phyloP scores from a whole-genome alignment of 257 asterid species.

The Fraxinus cuspidata region DNA sequence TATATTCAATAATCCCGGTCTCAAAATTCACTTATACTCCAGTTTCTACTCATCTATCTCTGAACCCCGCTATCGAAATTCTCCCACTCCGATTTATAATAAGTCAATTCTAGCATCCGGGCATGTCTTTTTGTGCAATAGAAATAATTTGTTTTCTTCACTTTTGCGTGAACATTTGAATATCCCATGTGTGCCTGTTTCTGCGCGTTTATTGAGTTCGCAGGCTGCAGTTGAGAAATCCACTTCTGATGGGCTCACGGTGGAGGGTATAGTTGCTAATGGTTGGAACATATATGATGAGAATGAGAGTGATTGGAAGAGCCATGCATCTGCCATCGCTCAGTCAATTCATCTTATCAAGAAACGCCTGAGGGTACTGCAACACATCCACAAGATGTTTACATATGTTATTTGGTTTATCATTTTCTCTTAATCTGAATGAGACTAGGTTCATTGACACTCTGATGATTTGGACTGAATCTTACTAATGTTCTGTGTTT shows the following conservation, averaged over 20 bases:
- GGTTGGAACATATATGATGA: constrained; percentile 76
- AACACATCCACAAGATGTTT: constrained; percentile 7
- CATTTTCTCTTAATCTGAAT: background rate
- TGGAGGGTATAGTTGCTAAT: constrained; percentile 71
- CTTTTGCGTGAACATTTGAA: constrained; percentile 28
- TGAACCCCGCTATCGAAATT: constrained; percentile 32
- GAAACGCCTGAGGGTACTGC: constrained; percentile 71
- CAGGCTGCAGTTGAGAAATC: constrained; percentile 63
- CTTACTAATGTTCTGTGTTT: background rate
- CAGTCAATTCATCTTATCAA: constrained; percentile 82
- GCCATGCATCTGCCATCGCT: constrained; percentile 90
- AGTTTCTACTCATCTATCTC: constrained; percentile 37
- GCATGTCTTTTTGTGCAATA: constrained; percentile 15
- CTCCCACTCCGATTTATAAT: constrained; percentile 21
- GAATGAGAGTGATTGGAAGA: constrained; percentile 80
- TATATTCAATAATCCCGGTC: constrained; percentile 16
- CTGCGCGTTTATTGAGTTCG: constrained; percentile 45
- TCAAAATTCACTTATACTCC: constrained; percentile 26
- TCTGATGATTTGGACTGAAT: background rate
- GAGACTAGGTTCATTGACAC: background rate
- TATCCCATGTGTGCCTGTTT: constrained; percentile 27
- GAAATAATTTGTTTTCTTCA: constrained; percentile 26
- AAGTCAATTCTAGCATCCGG: constrained; percentile 30
- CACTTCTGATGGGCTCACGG: constrained; percentile 78
- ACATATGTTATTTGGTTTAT: constrained; percentile 2